phyloP scores from a whole-genome alignment of 345 rosid species.

The Xanthoceras sorbifolium region DNA sequence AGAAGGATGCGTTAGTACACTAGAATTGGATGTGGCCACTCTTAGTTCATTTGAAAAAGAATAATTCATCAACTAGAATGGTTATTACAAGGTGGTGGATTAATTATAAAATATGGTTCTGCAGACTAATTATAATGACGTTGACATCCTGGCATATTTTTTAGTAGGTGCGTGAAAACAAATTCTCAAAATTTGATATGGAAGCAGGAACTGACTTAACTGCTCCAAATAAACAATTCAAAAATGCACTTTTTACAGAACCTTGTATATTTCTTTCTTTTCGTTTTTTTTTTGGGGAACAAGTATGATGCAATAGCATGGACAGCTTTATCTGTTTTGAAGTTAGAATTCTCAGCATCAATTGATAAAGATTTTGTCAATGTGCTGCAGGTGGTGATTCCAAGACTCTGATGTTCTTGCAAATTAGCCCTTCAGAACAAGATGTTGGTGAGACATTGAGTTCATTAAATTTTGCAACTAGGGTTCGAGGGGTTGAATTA shows the following conservation, averaged over 20 bases:
- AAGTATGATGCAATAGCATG: background rate
- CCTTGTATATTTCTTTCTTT: background rate
- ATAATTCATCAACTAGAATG: background rate
- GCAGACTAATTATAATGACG: background rate
- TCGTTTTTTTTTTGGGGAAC: background rate
- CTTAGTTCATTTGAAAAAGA: background rate
- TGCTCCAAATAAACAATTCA: constrained; percentile 1
- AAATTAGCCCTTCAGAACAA: constrained; percentile 47
- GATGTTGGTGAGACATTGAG: constrained; percentile 47
- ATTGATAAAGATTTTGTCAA: background rate
- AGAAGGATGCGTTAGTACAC: background rate
- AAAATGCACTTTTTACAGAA: background rate
- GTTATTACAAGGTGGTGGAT: background rate
- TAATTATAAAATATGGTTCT: background rate
- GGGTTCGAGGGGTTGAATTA: constrained; percentile 40
- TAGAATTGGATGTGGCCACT: background rate
- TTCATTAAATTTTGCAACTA: constrained; percentile 52
- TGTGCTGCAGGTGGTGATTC: constrained; percentile 44
- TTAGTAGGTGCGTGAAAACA: background rate
- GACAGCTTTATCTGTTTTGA: background rate
- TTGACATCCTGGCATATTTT: background rate
- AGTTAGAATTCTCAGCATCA: background rate
- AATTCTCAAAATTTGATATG: background rate
- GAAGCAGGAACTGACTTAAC: background rate
- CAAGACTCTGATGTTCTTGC: constrained; percentile 50